A percentile compares a stretch with the other conserved stretches of the same genome.
These are phyloP conservation scores for Tillandsia leiboldiana DNA, from an alignment of 176 grass and related monocot genomes.

Conservation along the genomic window DNA sequence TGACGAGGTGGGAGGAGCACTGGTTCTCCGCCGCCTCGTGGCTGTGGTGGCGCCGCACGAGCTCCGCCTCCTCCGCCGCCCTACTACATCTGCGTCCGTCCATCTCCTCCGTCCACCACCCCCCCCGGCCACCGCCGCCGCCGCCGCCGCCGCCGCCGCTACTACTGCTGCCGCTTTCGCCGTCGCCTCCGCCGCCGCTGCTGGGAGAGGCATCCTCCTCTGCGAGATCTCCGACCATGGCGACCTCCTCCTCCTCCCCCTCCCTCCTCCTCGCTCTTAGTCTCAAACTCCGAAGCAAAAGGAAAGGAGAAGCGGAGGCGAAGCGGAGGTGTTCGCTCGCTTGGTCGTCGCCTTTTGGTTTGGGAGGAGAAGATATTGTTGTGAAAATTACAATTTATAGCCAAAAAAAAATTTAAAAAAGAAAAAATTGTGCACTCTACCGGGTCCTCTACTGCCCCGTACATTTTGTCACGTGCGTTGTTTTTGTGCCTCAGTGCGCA, in stretches of 20 bases:
- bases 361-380: too few relatives aligned
- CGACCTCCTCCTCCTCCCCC: too few relatives aligned
- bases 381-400: too few relatives aligned
- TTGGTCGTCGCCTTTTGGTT: too few relatives aligned
- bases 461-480: too few relatives aligned
- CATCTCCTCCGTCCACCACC: conserved; percentile 61
- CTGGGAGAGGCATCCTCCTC: neutral
- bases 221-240: too few relatives aligned
- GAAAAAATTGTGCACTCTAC: too few relatives aligned
- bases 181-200: conserved; percentile 12
- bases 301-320: neutral
- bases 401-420: too few relatives aligned
- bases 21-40: conserved; percentile 68
- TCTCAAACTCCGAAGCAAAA: too few relatives aligned
- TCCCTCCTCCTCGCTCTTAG: too few relatives aligned
- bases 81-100: conserved; percentile 23
- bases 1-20: conserved; percentile 73
- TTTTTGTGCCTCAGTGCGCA: too few relatives aligned
- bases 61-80: conserved; percentile 53
- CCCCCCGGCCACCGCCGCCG: neutral
- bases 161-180: conserved; percentile 33
- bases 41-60: conserved; percentile 50
- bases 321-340: neutral
- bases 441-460: too few relatives aligned
- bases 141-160: conserved; percentile 8